Percentiles rank a stretch among this genome's conserved stretches.
Conservation (phyloP, 225 moss, liverwort and hornwort species). For the Neckera pumila region DNA sequence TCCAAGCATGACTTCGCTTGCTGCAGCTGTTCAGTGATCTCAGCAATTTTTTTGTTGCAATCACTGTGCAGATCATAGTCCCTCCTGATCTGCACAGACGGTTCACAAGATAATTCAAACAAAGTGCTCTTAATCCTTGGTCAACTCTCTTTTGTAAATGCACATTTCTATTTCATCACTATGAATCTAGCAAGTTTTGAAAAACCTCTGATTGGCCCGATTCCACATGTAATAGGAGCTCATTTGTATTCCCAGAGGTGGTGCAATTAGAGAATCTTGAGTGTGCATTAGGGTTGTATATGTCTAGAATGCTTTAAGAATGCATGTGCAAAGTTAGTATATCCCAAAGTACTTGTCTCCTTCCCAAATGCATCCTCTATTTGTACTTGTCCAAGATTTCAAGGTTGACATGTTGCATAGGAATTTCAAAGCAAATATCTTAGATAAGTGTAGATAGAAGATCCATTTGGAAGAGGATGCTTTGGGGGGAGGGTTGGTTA, state of each 20-base stretch:
- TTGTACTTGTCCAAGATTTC: background rate
- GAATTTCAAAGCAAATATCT: background rate
- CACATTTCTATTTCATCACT: background rate
- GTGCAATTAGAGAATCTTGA: background rate
- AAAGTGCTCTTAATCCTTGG: background rate
- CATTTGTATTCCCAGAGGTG: background rate
- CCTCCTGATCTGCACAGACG: background rate
- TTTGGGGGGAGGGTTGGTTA: background rate
- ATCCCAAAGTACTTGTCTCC: too few species aligned
- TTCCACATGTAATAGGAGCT: background rate
- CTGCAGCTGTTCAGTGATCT: background rate
- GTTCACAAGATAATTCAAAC: background rate
- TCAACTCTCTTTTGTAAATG: background rate
- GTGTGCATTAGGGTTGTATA: too few species aligned
- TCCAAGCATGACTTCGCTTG: constrained; percentile 1
- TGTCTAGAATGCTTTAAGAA: background rate
- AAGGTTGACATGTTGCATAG: background rate
- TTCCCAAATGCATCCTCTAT: background rate
- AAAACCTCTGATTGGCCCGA: too few species aligned
- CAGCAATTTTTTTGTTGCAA: background rate
- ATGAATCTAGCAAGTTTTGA: background rate
- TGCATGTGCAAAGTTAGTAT: background rate
- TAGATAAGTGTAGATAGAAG: background rate
- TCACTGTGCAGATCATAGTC: background rate
- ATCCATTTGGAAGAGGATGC: too few species aligned